A percentile compares a stretch with the other conserved stretches of the same genome.
Evolutionary conservation across 345 rosid genomes (phyloP).

Genomic region (Populus alba): DNA sequence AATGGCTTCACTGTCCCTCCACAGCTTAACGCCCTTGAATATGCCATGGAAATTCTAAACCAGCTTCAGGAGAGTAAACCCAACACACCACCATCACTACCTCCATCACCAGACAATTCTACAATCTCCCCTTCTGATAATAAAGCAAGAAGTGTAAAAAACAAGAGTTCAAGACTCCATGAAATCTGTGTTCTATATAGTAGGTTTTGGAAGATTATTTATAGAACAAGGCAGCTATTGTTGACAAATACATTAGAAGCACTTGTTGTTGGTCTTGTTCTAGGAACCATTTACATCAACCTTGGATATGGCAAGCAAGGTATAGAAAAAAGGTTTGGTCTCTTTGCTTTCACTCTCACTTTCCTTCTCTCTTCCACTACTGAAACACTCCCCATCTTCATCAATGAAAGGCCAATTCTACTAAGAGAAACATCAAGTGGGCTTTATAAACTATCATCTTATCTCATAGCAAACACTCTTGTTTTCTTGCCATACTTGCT

Average conservation of each 20-base stretch:
- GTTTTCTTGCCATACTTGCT: conserved; percentile 84
- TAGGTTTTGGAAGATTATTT: conserved; percentile 80
- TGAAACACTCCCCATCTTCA: conserved; percentile 87
- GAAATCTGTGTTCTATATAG: conserved; percentile 53
- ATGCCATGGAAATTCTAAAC: conserved; percentile 78
- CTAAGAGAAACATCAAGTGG: conserved; percentile 80
- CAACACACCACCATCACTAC: conserved; percentile 18
- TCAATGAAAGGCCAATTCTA: conserved; percentile 80
- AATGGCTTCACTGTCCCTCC: conserved; percentile 73
- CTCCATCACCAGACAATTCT: conserved; percentile 14
- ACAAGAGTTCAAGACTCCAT: conserved; percentile 55
- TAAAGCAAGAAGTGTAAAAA: conserved; percentile 21
- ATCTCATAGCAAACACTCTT: conserved; percentile 74
- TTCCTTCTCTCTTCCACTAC: conserved; percentile 94
- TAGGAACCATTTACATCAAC: conserved; percentile 83
- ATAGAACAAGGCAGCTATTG: conserved; percentile 80
- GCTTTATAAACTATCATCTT: conserved; percentile 76
- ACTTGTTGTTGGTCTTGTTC: conserved; percentile 81
- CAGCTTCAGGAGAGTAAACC: conserved; percentile 42
- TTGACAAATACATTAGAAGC: conserved; percentile 78
- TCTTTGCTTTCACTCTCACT: conserved; percentile 91
- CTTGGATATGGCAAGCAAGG: conserved; percentile 69
- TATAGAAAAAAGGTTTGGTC: conserved; percentile 74
- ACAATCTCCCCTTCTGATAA: not conserved
- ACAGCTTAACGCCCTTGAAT: conserved; percentile 83